Conservation (phyloP, 768 basidiomycete genomes). For the Lactarius deliciosus region DNA sequence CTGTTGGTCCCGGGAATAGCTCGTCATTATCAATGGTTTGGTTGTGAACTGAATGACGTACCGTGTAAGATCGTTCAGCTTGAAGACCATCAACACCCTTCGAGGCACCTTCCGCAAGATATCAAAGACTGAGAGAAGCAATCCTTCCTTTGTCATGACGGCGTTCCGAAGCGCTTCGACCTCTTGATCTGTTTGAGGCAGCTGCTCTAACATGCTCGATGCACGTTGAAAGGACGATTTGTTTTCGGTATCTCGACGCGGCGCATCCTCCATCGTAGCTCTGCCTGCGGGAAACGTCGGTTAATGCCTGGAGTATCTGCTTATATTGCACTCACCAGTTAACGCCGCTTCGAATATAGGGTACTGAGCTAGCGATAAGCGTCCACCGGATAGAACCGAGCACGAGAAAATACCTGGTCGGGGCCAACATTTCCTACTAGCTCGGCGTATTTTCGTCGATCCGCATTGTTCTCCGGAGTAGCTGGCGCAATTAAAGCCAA, state of each 20-base stretch:
- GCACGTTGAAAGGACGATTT: constrained; percentile 53
- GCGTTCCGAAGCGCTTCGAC: constrained; percentile 80
- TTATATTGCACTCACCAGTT: constrained; percentile 49
- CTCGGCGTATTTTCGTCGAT: constrained; percentile 84
- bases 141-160: constrained; percentile 77
- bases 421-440: constrained; percentile 88
- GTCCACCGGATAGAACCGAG: background rate
- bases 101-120: constrained; percentile 84
- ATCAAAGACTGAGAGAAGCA: constrained; percentile 83
- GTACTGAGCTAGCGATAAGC: constrained; percentile 51
- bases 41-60: constrained; percentile 33
- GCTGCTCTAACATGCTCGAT: constrained; percentile 73
- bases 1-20: constrained; percentile 39
- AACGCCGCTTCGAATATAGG: constrained; percentile 94
- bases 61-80: constrained; percentile 84
- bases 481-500: constrained; percentile 78
- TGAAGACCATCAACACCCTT: constrained; percentile 79
- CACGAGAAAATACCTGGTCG: constrained; percentile 60
- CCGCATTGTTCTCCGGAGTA: constrained; percentile 58
- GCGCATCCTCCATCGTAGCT: constrained; percentile 66
- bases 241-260: constrained; percentile 40
- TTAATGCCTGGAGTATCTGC: constrained; percentile 1
- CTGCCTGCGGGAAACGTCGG: constrained; percentile 43
- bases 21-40: background rate
- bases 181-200: constrained; percentile 72